phyloP scores from a whole-genome alignment of 495 filamentous ascomycete species.

The Aspergillus steynii region DNA sequence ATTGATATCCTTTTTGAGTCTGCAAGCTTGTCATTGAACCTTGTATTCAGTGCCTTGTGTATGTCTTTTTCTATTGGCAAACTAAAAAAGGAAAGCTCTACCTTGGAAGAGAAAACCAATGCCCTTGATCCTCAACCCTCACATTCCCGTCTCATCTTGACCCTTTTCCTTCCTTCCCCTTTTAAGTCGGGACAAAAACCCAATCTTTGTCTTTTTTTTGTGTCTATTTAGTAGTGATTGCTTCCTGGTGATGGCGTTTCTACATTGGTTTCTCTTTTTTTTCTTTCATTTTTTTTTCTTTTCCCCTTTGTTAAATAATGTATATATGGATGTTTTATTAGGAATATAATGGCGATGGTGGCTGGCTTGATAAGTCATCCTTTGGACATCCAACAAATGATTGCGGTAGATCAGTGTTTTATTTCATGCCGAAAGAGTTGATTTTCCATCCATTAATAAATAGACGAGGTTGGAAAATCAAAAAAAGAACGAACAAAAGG shows the following conservation, averaged over 20 bases:
- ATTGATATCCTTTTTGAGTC: slow-evolving; percentile 2
- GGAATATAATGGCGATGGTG: slow-evolving; percentile 9
- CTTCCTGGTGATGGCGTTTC: slow-evolving; percentile 11
- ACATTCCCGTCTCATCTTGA: background rate
- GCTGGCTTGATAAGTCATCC: too few species aligned
- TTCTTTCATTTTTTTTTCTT: slow-evolving; percentile 2
- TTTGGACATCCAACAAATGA: too few species aligned
- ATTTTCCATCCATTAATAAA: background rate
- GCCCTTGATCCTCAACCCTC: background rate
- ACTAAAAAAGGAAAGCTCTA: too few species aligned
- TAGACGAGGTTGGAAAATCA: background rate
- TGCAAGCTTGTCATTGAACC: background rate
- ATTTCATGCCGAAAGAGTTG: background rate
- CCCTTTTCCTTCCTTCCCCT: background rate
- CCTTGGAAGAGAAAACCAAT: background rate
- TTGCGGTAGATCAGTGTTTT: background rate
- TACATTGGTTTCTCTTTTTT: background rate
- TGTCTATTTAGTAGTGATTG: background rate
- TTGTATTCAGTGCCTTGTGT: background rate
- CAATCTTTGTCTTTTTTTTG: background rate
- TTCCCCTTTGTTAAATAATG: slow-evolving; percentile 6
- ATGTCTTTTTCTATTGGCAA: background rate
- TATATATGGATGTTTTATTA: slow-evolving; percentile 15
- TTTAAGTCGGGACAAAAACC: background rate
- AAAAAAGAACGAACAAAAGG: background rate